These are phyloP conservation scores for Daldinia bambusicola DNA, from an alignment of 495 filamentous ascomycete species.

Conservation along the genomic window DNA sequence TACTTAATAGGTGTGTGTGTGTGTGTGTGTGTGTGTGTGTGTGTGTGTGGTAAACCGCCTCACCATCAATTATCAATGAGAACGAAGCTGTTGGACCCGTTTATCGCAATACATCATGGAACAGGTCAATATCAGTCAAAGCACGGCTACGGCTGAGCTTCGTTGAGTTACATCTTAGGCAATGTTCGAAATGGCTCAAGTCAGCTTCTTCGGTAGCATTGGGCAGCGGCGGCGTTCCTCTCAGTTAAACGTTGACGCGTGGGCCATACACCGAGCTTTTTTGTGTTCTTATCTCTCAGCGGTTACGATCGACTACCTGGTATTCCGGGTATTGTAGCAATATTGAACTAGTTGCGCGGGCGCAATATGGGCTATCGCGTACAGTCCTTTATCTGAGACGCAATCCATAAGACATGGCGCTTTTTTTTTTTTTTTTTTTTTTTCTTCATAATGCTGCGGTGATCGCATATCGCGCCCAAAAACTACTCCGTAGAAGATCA, in stretches of 20 bases:
- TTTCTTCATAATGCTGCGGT: neutral
- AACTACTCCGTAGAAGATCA: neutral
- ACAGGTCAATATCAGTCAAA: slow-evolving; percentile 6
- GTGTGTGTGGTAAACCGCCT: slow-evolving; percentile 12
- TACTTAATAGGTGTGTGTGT: too few species aligned
- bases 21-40: too few species aligned
- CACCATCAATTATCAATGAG: slow-evolving; percentile 22
- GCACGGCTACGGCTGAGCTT: slow-evolving; percentile 33
- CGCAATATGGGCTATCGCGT: neutral
- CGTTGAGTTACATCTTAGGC: slow-evolving; percentile 20
- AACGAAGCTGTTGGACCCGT: slow-evolving; percentile 4
- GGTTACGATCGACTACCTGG: neutral
- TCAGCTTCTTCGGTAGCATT: slow-evolving; percentile 13
- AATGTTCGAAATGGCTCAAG: slow-evolving; percentile 30
- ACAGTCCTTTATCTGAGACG: slow-evolving; percentile 3
- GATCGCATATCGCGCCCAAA: slow-evolving; percentile 1
- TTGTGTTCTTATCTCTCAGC: neutral
- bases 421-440: too few species aligned
- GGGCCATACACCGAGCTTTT: neutral
- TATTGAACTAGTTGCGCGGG: neutral
- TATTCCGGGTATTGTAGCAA: neutral
- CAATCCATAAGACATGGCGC: neutral
- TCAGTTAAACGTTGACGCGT: too few species aligned
- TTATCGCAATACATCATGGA: slow-evolving; percentile 11
- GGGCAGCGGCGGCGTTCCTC: neutral